Evolutionary conservation across 2,329 filamentous ascomycete genomes (phyloP), one percentile per base, ranked within the genome.

Genomic region (Penicillium italicum): DNA sequence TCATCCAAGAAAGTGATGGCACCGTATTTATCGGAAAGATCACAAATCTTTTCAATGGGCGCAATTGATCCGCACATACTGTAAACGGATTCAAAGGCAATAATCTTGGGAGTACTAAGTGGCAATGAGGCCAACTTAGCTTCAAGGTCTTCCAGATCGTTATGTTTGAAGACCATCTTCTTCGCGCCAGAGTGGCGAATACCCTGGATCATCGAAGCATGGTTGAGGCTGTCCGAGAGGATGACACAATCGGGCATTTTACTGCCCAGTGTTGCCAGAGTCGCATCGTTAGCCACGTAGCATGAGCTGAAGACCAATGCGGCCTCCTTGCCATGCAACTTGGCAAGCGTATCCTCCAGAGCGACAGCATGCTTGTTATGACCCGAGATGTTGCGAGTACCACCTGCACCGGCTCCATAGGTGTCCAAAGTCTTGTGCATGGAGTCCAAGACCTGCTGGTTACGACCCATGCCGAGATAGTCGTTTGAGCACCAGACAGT

Each of bases 401-500:
- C 94, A 60, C 94, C 94, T 33, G 94, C 94, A 56, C 94, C 94
- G 33, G 94, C 91, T 57, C 94, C 94, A 68, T 99, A 99, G 70
- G 86, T 90, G 66, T 99, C 92, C 42, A 99, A 79, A 3, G 93
- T 97, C 72, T 94, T 84, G 73, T 99, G 93, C 94, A 99, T 99
- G 54, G 85, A 85, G 72, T 89, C 85, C 68, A 99, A 78, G 11
- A 99, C 94, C 48, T 90, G 81, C 12, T 85, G 83, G 76, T 97
- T 97, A 66, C 91, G 85, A 42, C 94, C 93, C 94, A 99, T 99
- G 66, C 94, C 94, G 18, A 99, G 85, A 74, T 99, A 99, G 74
- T 99, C 94, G 70, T 99, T 99, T 72, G 93, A 95, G 81, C 94
- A 99, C 94, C 94, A 99, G 24, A 99, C 94, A 1, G 93, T 96